Percentiles rank a stretch among this genome's conserved stretches.
These are phyloP conservation scores for Wallacemonas sp. DNA, from an alignment of 208 protist genomes.

Conservation along the genomic window DNA sequence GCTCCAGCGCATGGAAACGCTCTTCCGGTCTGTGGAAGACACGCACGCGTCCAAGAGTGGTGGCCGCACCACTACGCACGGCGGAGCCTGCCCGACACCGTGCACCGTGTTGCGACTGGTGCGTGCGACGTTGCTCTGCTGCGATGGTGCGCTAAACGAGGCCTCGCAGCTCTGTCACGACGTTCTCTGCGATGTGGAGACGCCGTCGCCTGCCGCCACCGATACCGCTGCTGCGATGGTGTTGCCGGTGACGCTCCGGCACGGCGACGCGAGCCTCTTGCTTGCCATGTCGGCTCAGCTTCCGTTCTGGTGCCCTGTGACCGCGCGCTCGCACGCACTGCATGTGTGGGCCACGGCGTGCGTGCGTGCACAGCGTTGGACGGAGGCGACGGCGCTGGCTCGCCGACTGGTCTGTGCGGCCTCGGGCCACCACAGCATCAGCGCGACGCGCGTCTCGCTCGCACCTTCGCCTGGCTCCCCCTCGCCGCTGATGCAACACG, in stretches of 20 bases:
- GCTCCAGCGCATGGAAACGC: neutral
- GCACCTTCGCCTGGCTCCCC: no score
- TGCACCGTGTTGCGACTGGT: neutral
- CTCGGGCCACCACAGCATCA: conserved; percentile 6
- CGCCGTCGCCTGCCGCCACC: neutral
- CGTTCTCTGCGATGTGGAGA: neutral
- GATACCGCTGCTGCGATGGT: neutral
- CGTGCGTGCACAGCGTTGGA: neutral
- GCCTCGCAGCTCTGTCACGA: neutral
- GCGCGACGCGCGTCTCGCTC: no score
- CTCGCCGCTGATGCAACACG: no score
- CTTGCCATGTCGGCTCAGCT: neutral
- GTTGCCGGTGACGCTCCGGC: neutral
- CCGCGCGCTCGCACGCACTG: neutral
- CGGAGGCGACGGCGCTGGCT: conserved; percentile 1
- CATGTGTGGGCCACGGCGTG: neutral
- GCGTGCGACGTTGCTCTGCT: neutral
- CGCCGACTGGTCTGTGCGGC: neutral
- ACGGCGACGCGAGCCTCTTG: neutral
- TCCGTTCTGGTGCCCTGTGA: neutral
- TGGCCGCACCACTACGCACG: no score
- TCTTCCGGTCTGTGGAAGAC: neutral
- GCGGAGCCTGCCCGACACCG: neutral
- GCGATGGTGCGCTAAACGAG: neutral
- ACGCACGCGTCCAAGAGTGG: neutral